A percentile compares a stretch with the other conserved stretches of the same genome.
Conservation (phyloP, 805 yeast genomes). For the Yarrowia osloensis region DNA sequence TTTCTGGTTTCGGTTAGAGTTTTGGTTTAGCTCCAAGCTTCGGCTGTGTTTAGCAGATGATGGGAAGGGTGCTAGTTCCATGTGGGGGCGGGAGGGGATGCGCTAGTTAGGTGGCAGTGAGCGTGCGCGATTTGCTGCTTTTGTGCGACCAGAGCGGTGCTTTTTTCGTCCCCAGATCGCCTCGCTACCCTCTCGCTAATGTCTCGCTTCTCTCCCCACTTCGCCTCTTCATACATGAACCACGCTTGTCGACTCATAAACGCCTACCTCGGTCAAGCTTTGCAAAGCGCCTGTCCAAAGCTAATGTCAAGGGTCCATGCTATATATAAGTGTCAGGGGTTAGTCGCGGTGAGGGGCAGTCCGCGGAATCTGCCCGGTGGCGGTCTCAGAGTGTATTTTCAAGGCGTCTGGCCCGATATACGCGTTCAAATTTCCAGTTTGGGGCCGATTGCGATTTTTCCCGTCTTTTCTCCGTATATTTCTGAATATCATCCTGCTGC, state of each 20-base stretch:
- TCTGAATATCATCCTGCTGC: neutral
- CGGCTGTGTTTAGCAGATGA: neutral
- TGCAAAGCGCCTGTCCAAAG: neutral
- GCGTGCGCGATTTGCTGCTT: neutral
- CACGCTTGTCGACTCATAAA: neutral
- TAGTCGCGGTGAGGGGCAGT: neutral
- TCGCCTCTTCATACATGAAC: neutral
- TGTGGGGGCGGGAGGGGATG: neutral
- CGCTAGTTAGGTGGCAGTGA: neutral
- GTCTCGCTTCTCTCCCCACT: neutral
- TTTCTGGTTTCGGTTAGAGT: slow-evolving; percentile 20
- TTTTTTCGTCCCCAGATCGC: too few relatives aligned
- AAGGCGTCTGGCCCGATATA: neutral
- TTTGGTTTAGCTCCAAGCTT: neutral
- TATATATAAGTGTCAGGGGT: slow-evolving; percentile 11
- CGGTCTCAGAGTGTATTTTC: neutral
- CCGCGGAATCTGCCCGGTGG: neutral
- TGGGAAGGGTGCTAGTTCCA: neutral
- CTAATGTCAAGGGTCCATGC: neutral
- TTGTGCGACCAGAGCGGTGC: neutral
- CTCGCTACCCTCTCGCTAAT: neutral
- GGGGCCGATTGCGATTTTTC: neutral
- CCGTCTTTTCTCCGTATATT: neutral
- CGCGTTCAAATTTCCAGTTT: neutral
- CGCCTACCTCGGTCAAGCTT: slow-evolving; percentile 25